Evolutionary conservation across 306 rosid species (phyloP).

Genomic region (Macrotyloma uniflorum): DNA sequence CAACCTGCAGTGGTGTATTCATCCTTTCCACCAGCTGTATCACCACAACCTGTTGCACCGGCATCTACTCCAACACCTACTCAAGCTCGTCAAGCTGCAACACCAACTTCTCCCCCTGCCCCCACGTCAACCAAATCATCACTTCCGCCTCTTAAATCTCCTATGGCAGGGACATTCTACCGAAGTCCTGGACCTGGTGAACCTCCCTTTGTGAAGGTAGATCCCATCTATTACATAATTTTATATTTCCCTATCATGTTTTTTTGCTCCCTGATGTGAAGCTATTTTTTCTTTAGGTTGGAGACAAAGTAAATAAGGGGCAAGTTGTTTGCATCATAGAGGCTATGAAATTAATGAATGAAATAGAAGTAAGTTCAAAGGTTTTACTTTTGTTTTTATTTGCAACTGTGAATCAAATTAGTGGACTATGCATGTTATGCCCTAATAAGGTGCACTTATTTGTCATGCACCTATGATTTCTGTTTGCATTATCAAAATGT

Average conservation of each 20-base stretch:
- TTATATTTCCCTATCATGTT: conserved; percentile 12
- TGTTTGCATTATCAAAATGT: conserved; percentile 14
- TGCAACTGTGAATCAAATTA: neutral
- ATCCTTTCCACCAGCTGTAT: conserved; percentile 19
- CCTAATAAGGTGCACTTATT: conserved; percentile 31
- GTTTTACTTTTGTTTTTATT: neutral
- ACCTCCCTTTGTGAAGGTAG: conserved; percentile 81
- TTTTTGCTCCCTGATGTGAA: conserved; percentile 27
- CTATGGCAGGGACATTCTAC: conserved; percentile 87
- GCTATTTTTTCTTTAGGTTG: conserved; percentile 56
- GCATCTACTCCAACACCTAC: conserved; percentile 34
- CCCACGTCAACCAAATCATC: conserved; percentile 58
- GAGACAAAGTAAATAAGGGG: conserved; percentile 81
- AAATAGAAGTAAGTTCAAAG: conserved; percentile 70
- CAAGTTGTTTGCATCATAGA: conserved; percentile 76
- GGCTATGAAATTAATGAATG: conserved; percentile 94
- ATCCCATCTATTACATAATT: conserved; percentile 15
- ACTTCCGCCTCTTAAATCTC: conserved; percentile 63
- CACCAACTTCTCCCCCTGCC: conserved; percentile 49
- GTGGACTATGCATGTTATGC: neutral
- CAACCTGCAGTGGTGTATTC: conserved; percentile 46
- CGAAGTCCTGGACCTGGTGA: conserved; percentile 71
- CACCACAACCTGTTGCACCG: conserved; percentile 24
- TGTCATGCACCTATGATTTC: neutral
- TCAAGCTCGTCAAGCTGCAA: conserved; percentile 36